Percentiles rank a stretch among this genome's conserved stretches.
Evolutionary conservation across 768 basidiomycete genomes (phyloP).

Genomic region (Suillus sp.): DNA sequence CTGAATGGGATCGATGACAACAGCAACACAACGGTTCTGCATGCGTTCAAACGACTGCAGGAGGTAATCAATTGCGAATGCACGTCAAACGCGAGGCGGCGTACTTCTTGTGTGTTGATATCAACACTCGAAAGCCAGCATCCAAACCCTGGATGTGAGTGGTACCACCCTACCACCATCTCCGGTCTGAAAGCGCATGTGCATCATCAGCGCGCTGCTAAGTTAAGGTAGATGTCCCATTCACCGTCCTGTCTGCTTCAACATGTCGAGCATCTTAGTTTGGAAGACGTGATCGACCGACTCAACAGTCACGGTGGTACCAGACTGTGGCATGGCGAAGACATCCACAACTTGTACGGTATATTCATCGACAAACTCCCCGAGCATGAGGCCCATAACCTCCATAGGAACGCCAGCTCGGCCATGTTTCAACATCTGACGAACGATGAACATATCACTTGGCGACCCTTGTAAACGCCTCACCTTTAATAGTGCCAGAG

Average conservation of each 20-base stretch:
- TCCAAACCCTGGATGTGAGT: constrained; percentile 99
- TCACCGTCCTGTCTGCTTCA: constrained; percentile 97
- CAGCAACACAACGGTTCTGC: constrained; percentile 90
- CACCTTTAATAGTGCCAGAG: constrained; percentile 94
- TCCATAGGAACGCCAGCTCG: constrained; percentile 99
- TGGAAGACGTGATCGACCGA: constrained; percentile 99
- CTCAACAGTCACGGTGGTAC: constrained; percentile 96
- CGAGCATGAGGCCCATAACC: constrained; percentile 98
- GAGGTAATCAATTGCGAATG: constrained; percentile 19
- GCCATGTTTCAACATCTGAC: constrained; percentile 98
- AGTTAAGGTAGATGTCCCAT: constrained; percentile 28
- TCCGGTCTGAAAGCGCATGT: constrained; percentile 65
- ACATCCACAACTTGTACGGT: constrained; percentile 94
- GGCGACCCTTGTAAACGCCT: constrained; percentile 16
- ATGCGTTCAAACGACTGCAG: constrained; percentile 93
- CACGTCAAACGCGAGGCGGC: constrained; percentile 19
- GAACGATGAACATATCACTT: constrained; percentile 10
- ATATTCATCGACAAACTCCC: constrained; percentile 98
- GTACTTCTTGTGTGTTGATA: constrained; percentile 96
- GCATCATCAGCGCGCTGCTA: constrained; percentile 10
- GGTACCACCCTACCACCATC: constrained; percentile 99
- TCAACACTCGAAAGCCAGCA: constrained; percentile 99
- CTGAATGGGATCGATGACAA: constrained; percentile 98
- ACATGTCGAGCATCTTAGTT: constrained; percentile 97
- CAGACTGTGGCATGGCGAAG: constrained; percentile 98